Conservation (phyloP, 768 basidiomycete genomes). For the Boletus subcaerulescens region DNA sequence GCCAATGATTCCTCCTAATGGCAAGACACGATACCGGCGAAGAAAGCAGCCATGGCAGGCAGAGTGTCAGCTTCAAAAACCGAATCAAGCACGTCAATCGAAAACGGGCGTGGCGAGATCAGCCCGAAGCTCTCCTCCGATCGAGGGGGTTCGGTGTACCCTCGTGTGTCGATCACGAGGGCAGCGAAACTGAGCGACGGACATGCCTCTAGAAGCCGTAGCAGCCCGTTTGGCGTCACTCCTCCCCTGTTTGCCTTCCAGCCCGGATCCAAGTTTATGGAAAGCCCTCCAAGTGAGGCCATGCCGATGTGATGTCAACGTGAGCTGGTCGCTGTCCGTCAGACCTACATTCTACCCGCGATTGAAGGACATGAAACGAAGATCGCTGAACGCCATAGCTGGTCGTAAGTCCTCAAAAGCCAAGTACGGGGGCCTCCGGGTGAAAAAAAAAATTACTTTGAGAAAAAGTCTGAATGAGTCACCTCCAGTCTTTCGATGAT, state of each 20-base stretch:
- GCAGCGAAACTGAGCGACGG: too few relatives aligned
- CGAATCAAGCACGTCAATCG: not conserved
- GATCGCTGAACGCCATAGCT: too few relatives aligned
- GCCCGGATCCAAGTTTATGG: too few relatives aligned
- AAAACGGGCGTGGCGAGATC: not conserved
- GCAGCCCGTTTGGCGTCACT: too few relatives aligned
- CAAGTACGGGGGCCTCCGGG: too few relatives aligned
- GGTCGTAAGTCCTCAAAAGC: too few relatives aligned
- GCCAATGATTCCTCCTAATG: too few relatives aligned
- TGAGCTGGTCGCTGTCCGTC: not conserved
- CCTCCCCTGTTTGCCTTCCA: too few relatives aligned
- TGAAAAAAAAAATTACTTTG: too few relatives aligned
- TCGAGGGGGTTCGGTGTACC: not conserved
- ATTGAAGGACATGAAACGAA: not conserved
- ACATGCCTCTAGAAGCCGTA: too few relatives aligned
- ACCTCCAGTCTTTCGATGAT: not conserved
- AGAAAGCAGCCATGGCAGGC: not conserved
- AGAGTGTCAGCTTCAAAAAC: not conserved
- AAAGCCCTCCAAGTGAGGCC: constrained; percentile 4
- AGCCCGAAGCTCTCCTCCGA: not conserved
- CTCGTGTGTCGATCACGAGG: not conserved
- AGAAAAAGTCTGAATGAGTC: not conserved
- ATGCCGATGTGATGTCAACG: constrained; percentile 3
- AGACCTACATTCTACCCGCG: not conserved
- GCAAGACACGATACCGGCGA: not conserved